These are phyloP conservation scores for Capronia americana DNA, from an alignment of 2,329 filamentous ascomycete species.

Conservation along the genomic window DNA sequence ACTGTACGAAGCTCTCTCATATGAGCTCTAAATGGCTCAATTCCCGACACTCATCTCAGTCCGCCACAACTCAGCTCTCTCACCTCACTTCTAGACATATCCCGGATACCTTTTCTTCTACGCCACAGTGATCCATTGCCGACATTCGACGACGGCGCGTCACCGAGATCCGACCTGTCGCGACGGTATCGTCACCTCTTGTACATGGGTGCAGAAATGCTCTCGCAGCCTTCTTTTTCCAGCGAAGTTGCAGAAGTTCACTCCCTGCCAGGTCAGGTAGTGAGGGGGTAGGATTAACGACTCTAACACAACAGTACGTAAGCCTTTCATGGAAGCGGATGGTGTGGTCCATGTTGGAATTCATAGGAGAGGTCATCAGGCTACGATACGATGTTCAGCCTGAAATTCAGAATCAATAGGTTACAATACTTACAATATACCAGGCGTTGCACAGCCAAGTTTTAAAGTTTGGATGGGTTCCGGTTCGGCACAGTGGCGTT, in stretches of 20 bases:
- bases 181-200: not conserved
- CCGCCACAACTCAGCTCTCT: not conserved
- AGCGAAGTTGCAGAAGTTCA: no score
- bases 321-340: not conserved
- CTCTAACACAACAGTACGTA: no score
- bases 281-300: not conserved
- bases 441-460: no score
- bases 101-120: no score
- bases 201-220: not conserved
- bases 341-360: not conserved
- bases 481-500: not conserved
- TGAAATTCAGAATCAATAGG: not conserved
- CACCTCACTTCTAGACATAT: not conserved
- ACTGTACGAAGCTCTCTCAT: not conserved
- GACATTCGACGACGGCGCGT: not conserved
- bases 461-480: no score
- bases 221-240: not conserved
- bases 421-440: not conserved
- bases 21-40: not conserved
- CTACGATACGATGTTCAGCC: not conserved
- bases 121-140: no score
- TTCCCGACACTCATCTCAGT: not conserved
- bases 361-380: not conserved
- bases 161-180: not conserved
- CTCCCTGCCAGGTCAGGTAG: not conserved